Evolutionary conservation across 148 eudicot genomes (phyloP), one percentile per base, ranked within the genome.

Genomic region (Rhododendron ovatum): DNA sequence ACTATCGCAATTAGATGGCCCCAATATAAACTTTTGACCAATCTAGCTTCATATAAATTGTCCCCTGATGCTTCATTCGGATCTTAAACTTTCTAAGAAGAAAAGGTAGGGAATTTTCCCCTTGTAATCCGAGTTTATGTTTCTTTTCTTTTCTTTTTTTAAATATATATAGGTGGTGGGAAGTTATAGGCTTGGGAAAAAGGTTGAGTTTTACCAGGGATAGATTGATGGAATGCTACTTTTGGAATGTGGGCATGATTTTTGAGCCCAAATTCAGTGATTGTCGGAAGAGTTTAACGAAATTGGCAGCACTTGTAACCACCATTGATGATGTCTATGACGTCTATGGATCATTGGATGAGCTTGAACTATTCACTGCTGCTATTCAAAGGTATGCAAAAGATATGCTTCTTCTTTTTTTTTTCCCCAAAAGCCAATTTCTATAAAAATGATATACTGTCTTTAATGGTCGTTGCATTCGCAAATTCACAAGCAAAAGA

Each of bases 301-400:
- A 90, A 55, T 69, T 81, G 1, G 20, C 7, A 4, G 74, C 78
- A n/a, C 76, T 86, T 33, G n/a, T 84, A 28, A 63, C 89, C 0
- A 50, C 53, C 24, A 78, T 90, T 13, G 92, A 90, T 81, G 92
- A 90, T 26, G 84, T 89, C 18, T 90, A 90, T n/a, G 91, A 90
- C 51, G 39, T 79, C 24, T 86, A 87, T 59, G 88, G 91, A 8
- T 61, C 85, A 3, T 51, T 86, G 17, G 88, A 89, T 4, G 92
- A 90, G 51, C 86, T 90, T 14, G 57, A 15, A 12, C 17, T 13
- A 12, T 51, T 15, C 57, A 51, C 57, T 1, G 47, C 47, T 43
- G 47, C 47, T 43, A 8, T 43, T 43, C 47, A 43, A 5, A 43
- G 47, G 47, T 43, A 5, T 43, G 47, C 47, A 7, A 43, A 43